Conservation (phyloP, 2,329 filamentous ascomycete genomes). For the Cercospora janseana region DNA sequence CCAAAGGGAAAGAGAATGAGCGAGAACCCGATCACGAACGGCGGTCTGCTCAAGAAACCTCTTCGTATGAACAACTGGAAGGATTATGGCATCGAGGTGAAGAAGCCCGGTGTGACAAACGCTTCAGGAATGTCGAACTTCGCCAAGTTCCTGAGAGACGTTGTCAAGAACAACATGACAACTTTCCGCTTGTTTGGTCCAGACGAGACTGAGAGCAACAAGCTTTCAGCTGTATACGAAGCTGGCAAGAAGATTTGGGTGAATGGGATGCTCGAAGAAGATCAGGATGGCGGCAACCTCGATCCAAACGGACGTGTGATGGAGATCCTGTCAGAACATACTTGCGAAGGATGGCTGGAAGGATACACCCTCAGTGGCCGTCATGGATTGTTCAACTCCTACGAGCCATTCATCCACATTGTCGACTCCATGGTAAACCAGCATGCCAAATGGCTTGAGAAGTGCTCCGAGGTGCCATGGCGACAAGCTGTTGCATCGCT, state of each 20-base stretch:
- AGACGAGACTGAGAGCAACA: conserved; percentile 80
- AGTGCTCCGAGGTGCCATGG: conserved; percentile 77
- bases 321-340: conserved; percentile 83
- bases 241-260: conserved; percentile 78
- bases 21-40: conserved; percentile 73
- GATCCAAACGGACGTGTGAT: conserved; percentile 68
- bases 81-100: conserved; percentile 62
- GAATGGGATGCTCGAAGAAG: conserved; percentile 74
- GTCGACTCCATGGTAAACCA: conserved; percentile 85
- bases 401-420: conserved; percentile 79
- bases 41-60: conserved; percentile 65
- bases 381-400: conserved; percentile 74
- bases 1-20: conserved; percentile 68
- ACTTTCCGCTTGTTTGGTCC: conserved; percentile 76
- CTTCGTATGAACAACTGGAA: conserved; percentile 69
- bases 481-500: conserved; percentile 69
- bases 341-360: conserved; percentile 76
- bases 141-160: conserved; percentile 64
- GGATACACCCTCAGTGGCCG: conserved; percentile 73
- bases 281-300: conserved; percentile 71
- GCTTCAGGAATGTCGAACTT: conserved; percentile 69
- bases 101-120: conserved; percentile 52
- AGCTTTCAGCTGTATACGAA: conserved; percentile 68
- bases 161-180: conserved; percentile 62
- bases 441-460: conserved; percentile 83